phyloP scores from a whole-genome alignment of 2,329 filamentous ascomycete species.

The Endothia cerciana region DNA sequence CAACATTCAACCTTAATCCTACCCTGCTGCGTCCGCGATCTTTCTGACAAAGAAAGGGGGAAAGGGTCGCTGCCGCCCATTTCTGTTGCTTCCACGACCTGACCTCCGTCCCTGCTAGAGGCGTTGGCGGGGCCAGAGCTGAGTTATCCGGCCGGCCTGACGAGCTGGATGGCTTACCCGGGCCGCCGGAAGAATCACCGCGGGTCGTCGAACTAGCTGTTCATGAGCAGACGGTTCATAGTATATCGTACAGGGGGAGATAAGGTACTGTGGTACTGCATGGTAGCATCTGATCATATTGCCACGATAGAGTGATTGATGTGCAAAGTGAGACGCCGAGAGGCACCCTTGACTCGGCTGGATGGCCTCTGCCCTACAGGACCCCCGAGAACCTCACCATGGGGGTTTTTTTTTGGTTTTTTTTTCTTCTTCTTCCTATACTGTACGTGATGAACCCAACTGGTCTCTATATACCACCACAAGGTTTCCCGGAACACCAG shows the following conservation, averaged over 20 bases:
- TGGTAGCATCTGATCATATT: slow-evolving; percentile 4
- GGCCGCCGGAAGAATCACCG: neutral
- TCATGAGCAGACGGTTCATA: too few species aligned
- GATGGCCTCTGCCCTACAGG: slow-evolving; percentile 3
- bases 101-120: too few species aligned
- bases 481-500: neutral
- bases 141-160: too few species aligned
- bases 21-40: too few species aligned
- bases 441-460: neutral
- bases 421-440: neutral
- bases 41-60: too few species aligned
- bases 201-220: too few species aligned
- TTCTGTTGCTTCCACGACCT: too few species aligned
- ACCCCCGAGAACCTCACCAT: neutral
- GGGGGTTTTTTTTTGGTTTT: too few species aligned
- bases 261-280: neutral
- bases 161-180: too few species aligned
- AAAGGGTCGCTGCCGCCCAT: too few species aligned
- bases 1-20: too few species aligned
- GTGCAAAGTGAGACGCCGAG: slow-evolving; percentile 22
- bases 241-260: neutral
- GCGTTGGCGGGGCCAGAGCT: too few species aligned
- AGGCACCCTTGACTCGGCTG: slow-evolving; percentile 13
- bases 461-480: neutral
- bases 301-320: slow-evolving; percentile 25